Conservation (phyloP, 495 filamentous ascomycete species). For the Hypoxylon fragiforme region DNA sequence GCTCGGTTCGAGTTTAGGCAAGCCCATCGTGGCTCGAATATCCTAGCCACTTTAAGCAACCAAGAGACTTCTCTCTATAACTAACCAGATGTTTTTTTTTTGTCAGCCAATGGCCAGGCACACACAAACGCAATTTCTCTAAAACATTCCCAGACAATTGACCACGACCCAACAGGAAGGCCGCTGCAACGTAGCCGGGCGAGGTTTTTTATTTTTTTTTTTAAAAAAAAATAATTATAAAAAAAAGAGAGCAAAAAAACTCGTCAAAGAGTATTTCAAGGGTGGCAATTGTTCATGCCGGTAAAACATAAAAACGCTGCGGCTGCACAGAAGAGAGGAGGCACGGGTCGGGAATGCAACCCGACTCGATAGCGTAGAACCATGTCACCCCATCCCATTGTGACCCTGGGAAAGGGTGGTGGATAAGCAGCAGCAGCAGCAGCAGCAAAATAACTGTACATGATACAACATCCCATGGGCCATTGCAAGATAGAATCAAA, state of each 20-base stretch:
- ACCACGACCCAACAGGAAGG: conserved; percentile 35
- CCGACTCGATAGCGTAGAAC: conserved; percentile 36
- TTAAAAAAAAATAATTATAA: no score
- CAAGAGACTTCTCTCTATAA: no score
- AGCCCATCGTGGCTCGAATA: conserved; percentile 17
- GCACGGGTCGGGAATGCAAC: conserved; percentile 37
- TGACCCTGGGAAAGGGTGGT: conserved; percentile 29
- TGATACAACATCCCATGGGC: no score
- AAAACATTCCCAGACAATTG: conserved; percentile 32
- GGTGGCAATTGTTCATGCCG: conserved; percentile 37
- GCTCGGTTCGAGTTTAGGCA: conserved; percentile 30
- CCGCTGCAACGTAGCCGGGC: conserved; percentile 31
- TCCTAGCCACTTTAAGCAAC: conserved; percentile 12
- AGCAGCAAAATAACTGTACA: no score
- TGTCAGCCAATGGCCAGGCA: conserved; percentile 24
- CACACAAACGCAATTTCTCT: conserved; percentile 30
- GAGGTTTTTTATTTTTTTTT: no score
- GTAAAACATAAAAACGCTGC: conserved; percentile 36
- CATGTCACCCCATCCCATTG: conserved; percentile 28
- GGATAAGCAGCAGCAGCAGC: conserved; percentile 33
- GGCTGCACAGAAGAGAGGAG: conserved; percentile 35
- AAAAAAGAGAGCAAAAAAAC: conserved; percentile 11
- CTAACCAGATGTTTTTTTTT: conserved; percentile 30
- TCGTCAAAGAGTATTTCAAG: conserved; percentile 12
- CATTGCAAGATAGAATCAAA: no score